Conservation (phyloP, 1,284 basidiomycete species). For the Austroboletus niveus region DNA sequence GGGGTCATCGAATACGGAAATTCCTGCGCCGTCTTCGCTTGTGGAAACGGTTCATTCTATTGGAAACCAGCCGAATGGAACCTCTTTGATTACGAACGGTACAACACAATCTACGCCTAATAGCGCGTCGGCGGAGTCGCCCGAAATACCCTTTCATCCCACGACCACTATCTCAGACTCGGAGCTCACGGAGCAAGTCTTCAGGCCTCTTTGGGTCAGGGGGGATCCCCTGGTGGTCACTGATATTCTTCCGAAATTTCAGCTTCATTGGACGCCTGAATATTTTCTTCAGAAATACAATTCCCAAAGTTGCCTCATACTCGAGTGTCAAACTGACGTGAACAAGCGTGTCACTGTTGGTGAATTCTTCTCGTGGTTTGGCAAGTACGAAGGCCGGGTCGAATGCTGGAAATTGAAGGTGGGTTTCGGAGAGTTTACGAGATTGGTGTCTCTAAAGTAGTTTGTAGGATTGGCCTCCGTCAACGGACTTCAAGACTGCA, state of each 20-base stretch:
- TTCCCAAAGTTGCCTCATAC: conserved; percentile 64
- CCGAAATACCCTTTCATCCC: conserved; percentile 41
- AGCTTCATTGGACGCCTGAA: conserved; percentile 76
- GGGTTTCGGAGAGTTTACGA: conserved; percentile 26
- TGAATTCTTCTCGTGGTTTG: conserved; percentile 82
- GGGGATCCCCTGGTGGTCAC: conserved; percentile 80
- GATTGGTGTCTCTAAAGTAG: conserved; percentile 3
- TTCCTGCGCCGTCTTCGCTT: neutral
- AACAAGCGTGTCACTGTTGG: conserved; percentile 65
- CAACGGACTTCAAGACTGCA: conserved; percentile 76
- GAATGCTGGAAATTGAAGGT: conserved; percentile 83
- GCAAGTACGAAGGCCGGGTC: conserved; percentile 54
- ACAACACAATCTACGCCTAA: conserved; percentile 15
- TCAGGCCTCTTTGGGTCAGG: conserved; percentile 67
- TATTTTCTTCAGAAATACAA: conserved; percentile 76
- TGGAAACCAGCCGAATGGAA: conserved; percentile 9
- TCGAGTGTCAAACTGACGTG: conserved; percentile 76
- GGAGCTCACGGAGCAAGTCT: conserved; percentile 58
- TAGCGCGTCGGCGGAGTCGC: conserved; percentile 16
- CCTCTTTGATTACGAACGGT: neutral
- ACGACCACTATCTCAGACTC: conserved; percentile 47
- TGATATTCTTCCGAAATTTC: conserved; percentile 58
- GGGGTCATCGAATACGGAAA: conserved; percentile 10
- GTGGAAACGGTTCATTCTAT: conserved; percentile 12
- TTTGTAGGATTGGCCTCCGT: conserved; percentile 86